Evolutionary conservation across 75 land plant genomes (phyloP).

Genomic region (Cunninghamia lanceolata): DNA sequence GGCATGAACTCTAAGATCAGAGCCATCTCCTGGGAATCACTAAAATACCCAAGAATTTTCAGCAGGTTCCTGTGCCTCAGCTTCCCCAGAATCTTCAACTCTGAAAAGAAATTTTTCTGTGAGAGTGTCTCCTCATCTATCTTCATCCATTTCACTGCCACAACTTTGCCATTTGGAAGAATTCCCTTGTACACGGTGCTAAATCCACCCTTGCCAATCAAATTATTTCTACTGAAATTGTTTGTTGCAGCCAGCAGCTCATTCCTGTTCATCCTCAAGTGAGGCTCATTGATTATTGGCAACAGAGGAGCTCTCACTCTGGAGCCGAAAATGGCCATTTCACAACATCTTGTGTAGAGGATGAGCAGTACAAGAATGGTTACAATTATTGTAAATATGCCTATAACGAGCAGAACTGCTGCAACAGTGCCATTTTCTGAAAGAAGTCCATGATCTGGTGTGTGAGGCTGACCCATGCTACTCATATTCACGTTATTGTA

Average conservation of each 20-base stretch:
- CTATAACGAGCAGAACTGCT: constrained; percentile 1
- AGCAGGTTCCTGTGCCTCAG: constrained; percentile 72
- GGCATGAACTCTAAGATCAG: constrained; percentile 79
- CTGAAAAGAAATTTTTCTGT: constrained; percentile 41
- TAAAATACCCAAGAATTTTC: constrained; percentile 66
- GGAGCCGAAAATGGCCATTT: background rate
- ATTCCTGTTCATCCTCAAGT: constrained; percentile 9
- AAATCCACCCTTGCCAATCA: constrained; percentile 23
- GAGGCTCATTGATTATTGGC: constrained; percentile 18
- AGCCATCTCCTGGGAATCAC: constrained; percentile 40
- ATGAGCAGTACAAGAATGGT: background rate
- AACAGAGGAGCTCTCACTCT: constrained; percentile 15
- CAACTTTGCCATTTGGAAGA: constrained; percentile 9
- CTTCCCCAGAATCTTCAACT: constrained; percentile 60
- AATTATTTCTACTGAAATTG: constrained; percentile 10
- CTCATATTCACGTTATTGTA: too few species aligned
- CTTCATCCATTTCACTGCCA: constrained; percentile 31
- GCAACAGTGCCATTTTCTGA: background rate
- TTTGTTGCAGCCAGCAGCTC: constrained; percentile 22
- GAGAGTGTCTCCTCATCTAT: constrained; percentile 10
- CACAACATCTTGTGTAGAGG: background rate
- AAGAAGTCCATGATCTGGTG: background rate
- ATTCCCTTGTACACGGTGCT: constrained; percentile 31
- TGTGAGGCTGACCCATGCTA: background rate
- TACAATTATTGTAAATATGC: background rate